A percentile compares a stretch with the other conserved stretches of the same genome.
Evolutionary conservation across 2,329 filamentous ascomycete species (phyloP).

Genomic region (Zasmidium citrigriseum): DNA sequence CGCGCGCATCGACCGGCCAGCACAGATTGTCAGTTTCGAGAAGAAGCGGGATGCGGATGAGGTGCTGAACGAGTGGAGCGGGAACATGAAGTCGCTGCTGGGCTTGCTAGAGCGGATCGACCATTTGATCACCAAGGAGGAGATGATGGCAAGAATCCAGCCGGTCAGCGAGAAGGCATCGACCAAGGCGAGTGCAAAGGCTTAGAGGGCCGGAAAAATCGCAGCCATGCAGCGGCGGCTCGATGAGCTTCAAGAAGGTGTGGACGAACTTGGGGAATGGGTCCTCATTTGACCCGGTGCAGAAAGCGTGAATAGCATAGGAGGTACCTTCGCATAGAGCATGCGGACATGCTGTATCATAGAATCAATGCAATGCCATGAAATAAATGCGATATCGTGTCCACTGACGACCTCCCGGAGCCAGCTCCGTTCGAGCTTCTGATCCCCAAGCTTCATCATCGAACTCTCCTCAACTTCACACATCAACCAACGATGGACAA

Average conservation of each 20-base stretch:
- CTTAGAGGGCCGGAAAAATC: conserved; percentile 8
- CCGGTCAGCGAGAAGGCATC: conserved; percentile 54
- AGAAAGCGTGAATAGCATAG: too few relatives aligned
- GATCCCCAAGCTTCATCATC: background rate
- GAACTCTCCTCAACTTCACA: background rate
- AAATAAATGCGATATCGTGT: too few relatives aligned
- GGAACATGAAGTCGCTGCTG: conserved; percentile 92
- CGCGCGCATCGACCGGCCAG: conserved; percentile 94
- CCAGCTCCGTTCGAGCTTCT: background rate
- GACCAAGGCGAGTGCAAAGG: conserved; percentile 24
- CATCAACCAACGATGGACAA: conserved; percentile 18
- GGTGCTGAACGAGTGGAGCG: conserved; percentile 96
- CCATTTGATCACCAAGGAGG: conserved; percentile 98
- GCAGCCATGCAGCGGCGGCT: too few relatives aligned
- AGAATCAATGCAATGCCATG: background rate
- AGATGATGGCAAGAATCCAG: conserved; percentile 99
- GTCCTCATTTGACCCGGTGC: too few relatives aligned
- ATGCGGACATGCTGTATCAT: background rate
- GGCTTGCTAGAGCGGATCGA: conserved; percentile 88
- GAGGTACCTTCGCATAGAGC: background rate
- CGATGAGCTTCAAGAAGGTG: background rate
- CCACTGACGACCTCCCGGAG: too few relatives aligned
- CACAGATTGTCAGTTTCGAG: conserved; percentile 88
- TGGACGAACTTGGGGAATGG: too few relatives aligned
- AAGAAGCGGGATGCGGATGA: conserved; percentile 95